A percentile compares a stretch with the other conserved stretches of the same genome.
These are phyloP conservation scores for Monosporascus sp. DNA, from an alignment of 2,329 filamentous ascomycete species.

Conservation along the genomic window DNA sequence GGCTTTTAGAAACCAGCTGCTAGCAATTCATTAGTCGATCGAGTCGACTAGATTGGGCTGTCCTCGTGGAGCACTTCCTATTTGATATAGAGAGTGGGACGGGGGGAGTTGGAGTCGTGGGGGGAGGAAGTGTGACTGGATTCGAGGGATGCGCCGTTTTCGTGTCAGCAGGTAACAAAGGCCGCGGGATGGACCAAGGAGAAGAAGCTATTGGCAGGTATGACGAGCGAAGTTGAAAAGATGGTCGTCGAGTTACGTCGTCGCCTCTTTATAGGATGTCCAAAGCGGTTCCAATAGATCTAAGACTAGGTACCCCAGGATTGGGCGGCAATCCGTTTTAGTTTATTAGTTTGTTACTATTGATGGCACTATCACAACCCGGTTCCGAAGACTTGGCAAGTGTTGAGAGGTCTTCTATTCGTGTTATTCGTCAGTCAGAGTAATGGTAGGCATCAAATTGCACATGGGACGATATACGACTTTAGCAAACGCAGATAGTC, in stretches of 20 bases:
- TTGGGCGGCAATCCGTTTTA: neutral
- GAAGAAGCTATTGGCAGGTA: neutral
- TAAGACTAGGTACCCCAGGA: neutral
- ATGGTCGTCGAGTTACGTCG: neutral
- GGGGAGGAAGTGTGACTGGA: neutral
- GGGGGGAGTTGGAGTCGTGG: neutral
- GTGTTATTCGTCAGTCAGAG: neutral
- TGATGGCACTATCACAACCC: neutral
- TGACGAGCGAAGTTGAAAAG: neutral
- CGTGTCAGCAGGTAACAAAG: neutral
- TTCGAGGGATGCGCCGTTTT: neutral
- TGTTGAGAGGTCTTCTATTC: neutral
- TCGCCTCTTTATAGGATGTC: neutral
- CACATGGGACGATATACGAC: neutral
- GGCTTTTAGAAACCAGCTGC: neutral
- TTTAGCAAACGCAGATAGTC: no score
- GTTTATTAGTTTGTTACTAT: neutral
- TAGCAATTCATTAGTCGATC: neutral
- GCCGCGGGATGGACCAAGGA: neutral
- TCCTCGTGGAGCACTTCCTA: neutral
- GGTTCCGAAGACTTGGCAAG: neutral
- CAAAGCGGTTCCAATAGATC: neutral
- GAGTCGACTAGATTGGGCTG: neutral
- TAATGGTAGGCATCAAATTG: neutral
- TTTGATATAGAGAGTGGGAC: neutral